Conservation (phyloP, 495 filamentous ascomycete species). For the Penicillium waksmanii region DNA sequence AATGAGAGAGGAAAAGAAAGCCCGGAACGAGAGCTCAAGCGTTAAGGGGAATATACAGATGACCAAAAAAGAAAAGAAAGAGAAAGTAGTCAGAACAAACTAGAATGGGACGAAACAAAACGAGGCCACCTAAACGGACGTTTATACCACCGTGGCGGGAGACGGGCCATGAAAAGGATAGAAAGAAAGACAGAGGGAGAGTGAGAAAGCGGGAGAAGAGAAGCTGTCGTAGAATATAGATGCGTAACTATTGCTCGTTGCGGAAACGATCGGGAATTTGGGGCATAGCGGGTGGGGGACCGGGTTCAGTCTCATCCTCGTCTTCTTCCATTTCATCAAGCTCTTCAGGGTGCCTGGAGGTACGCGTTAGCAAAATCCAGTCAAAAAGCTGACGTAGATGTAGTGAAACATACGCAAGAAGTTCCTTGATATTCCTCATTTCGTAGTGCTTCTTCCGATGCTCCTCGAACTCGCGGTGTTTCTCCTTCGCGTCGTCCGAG, state of each 20-base stretch:
- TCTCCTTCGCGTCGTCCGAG: slow-evolving; percentile 78
- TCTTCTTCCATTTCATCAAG: slow-evolving; percentile 58
- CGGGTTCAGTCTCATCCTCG: slow-evolving; percentile 41
- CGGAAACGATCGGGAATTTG: slow-evolving; percentile 38
- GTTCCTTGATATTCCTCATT: slow-evolving; percentile 91
- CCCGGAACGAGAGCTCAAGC: slow-evolving; percentile 3
- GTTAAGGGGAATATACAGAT: slow-evolving; percentile 24
- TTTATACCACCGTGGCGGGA: neutral
- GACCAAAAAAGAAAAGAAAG: neutral
- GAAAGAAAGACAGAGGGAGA: neutral
- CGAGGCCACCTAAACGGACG: neutral
- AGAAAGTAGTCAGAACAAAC: neutral
- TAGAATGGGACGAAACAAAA: neutral
- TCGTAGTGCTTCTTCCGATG: slow-evolving; percentile 96
- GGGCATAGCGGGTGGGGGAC: slow-evolving; percentile 38
- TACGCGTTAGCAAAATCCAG: slow-evolving; percentile 10
- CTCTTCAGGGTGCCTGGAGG: slow-evolving; percentile 49
- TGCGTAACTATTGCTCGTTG: slow-evolving; percentile 22
- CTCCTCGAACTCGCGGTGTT: slow-evolving; percentile 88
- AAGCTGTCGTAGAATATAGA: slow-evolving; percentile 1
- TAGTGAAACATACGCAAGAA: slow-evolving; percentile 69
- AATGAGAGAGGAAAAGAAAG: slow-evolving; percentile 1
- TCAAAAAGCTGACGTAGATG: neutral
- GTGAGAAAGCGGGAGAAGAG: neutral
- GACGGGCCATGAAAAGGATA: neutral